These are phyloP conservation scores for Kwoniella sp. DNA, from an alignment of 768 basidiomycete genomes.

Conservation along the genomic window DNA sequence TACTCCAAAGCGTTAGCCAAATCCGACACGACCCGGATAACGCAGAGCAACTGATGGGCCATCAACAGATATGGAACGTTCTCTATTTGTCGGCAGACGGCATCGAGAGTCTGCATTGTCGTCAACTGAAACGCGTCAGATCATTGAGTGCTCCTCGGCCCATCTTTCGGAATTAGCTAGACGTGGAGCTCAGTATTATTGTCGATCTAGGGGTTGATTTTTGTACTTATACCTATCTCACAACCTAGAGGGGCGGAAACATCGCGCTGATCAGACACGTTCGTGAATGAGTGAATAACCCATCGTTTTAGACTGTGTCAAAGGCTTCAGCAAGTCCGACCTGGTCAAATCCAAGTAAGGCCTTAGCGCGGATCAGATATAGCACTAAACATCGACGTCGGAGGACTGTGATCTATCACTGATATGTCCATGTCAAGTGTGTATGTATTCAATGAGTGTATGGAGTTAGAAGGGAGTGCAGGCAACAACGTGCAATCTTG, in stretches of 20 bases:
- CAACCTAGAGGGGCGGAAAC: background rate
- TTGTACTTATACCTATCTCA: background rate
- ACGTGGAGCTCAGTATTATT: background rate
- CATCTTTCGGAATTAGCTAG: background rate
- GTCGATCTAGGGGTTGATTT: background rate
- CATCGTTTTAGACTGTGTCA: background rate
- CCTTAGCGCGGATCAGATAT: too few relatives aligned
- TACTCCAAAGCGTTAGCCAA: too few relatives aligned
- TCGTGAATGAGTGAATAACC: background rate
- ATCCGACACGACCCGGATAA: too few relatives aligned
- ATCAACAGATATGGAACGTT: background rate
- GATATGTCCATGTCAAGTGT: too few relatives aligned
- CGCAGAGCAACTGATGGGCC: too few relatives aligned
- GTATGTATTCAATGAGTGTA: background rate
- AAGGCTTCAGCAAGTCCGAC: background rate
- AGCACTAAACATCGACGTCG: too few relatives aligned
- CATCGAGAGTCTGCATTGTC: too few relatives aligned
- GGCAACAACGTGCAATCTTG: background rate
- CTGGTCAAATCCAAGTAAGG: too few relatives aligned
- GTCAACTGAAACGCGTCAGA: background rate
- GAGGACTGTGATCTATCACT: too few relatives aligned
- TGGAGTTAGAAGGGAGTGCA: background rate
- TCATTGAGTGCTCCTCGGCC: too few relatives aligned
- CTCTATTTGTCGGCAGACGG: too few relatives aligned
- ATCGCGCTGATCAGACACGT: background rate